These are phyloP conservation scores for Moesziomyces antarcticus DNA, from an alignment of 1,284 basidiomycete genomes.

Conservation along the genomic window DNA sequence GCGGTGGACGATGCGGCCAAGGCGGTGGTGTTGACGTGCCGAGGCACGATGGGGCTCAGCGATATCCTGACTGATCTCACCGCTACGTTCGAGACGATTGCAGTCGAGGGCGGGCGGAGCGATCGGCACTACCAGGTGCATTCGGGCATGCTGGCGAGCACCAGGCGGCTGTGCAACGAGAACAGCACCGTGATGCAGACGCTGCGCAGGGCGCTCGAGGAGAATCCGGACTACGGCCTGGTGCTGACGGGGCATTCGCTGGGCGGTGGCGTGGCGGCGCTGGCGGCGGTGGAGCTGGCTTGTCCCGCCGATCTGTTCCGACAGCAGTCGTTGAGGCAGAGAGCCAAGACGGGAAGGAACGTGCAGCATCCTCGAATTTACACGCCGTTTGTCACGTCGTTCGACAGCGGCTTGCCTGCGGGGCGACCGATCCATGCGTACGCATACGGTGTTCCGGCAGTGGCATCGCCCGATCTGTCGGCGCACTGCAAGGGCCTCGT, in stretches of 20 bases:
- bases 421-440: slow-evolving; percentile 71
- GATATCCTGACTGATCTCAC: slow-evolving; percentile 72
- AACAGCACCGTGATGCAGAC: slow-evolving; percentile 70
- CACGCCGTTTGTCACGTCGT: slow-evolving; percentile 70
- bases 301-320: slow-evolving; percentile 64
- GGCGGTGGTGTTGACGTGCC: slow-evolving; percentile 71
- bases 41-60: slow-evolving; percentile 71
- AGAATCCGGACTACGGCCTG: slow-evolving; percentile 70
- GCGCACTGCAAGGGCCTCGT: slow-evolving; percentile 70
- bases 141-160: slow-evolving; percentile 71
- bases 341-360: slow-evolving; percentile 6
- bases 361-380: slow-evolving; percentile 67
- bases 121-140: slow-evolving; percentile 70
- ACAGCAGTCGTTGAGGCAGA: slow-evolving; percentile 39
- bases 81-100: slow-evolving; percentile 70
- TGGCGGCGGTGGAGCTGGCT: slow-evolving; percentile 68
- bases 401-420: slow-evolving; percentile 69
- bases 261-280: slow-evolving; percentile 71
- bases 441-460: slow-evolving; percentile 66
- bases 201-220: slow-evolving; percentile 68
- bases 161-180: slow-evolving; percentile 68
- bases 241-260: slow-evolving; percentile 71
- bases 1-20: slow-evolving; percentile 70
- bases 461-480: slow-evolving; percentile 69
- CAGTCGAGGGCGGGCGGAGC: slow-evolving; percentile 68